phyloP scores from a whole-genome alignment of 306 rosid genomes.

The Leucaena leucocephala region DNA sequence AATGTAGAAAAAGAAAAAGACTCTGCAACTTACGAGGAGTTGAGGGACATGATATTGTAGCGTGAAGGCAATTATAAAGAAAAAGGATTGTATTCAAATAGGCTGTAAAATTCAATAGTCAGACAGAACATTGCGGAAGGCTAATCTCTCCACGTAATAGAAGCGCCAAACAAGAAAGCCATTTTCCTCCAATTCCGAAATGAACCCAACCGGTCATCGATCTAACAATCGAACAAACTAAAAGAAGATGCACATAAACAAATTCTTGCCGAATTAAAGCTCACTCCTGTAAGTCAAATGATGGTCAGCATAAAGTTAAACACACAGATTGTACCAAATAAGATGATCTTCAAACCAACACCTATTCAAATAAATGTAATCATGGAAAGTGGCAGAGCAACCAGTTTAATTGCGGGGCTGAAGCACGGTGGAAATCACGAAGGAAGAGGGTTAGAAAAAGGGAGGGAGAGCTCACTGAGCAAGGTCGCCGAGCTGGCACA shows the following conservation, averaged over 20 bases:
- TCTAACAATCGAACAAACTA: constrained; percentile 15
- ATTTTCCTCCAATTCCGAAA: constrained; percentile 26
- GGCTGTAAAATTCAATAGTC: constrained; percentile 4
- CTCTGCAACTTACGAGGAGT: background rate
- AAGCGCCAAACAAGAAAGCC: constrained; percentile 19
- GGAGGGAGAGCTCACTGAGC: constrained; percentile 62
- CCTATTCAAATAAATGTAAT: constrained; percentile 21
- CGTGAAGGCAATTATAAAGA: background rate
- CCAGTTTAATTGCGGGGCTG: constrained; percentile 14
- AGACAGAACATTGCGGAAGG: background rate
- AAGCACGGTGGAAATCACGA: constrained; percentile 17
- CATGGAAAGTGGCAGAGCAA: background rate
- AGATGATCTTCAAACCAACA: background rate
- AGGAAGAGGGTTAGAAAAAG: background rate
- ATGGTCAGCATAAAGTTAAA: background rate
- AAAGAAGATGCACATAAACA: background rate
- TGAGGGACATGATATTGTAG: background rate
- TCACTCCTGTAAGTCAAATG: constrained; percentile 23
- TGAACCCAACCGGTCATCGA: constrained; percentile 13
- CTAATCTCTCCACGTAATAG: constrained; percentile 8
- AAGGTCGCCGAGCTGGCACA: constrained; percentile 99
- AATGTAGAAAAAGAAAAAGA: background rate
- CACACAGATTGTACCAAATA: background rate
- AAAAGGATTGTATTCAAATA: background rate
- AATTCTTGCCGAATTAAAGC: constrained; percentile 19